phyloP scores from a whole-genome alignment of 495 filamentous ascomycete genomes.

The Penicillium subrubescens region DNA sequence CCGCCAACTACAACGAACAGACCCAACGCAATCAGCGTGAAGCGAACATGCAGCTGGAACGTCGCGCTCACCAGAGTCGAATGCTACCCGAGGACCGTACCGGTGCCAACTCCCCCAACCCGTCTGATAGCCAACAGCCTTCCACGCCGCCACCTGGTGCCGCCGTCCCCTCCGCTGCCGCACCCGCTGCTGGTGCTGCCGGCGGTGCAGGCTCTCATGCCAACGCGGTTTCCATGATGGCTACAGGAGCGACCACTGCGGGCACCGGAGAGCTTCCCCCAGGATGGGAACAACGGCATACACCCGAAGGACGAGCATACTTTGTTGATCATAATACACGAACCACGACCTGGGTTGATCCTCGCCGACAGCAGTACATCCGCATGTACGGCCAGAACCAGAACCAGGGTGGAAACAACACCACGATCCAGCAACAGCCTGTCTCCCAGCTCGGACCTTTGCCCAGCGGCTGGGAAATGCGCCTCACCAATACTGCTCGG shows the following conservation, averaged over 20 bases:
- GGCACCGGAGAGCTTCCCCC: slow-evolving; percentile 94
- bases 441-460: slow-evolving; percentile 96
- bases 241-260: slow-evolving; percentile 90
- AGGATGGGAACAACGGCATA: slow-evolving; percentile 94
- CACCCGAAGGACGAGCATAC: slow-evolving; percentile 90
- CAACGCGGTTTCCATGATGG: slow-evolving; percentile 80
- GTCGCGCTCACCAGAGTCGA: slow-evolving; percentile 89
- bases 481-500: slow-evolving; percentile 93
- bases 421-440: slow-evolving; percentile 92
- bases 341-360: slow-evolving; percentile 99
- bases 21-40: slow-evolving; percentile 78
- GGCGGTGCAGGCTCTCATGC: slow-evolving; percentile 40
- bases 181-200: slow-evolving; percentile 44
- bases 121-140: slow-evolving; percentile 62
- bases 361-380: slow-evolving; percentile 95
- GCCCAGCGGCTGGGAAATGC: slow-evolving; percentile 99
- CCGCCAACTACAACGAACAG: slow-evolving; percentile 75
- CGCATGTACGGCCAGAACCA: slow-evolving; percentile 82
- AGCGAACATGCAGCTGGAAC: slow-evolving; percentile 86
- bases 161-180: slow-evolving; percentile 10
- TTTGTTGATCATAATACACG: slow-evolving; percentile 99
- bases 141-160: slow-evolving; percentile 48
- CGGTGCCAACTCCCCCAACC: slow-evolving; percentile 87
- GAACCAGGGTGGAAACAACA: slow-evolving; percentile 68
- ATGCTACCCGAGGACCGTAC: slow-evolving; percentile 96